phyloP scores from a whole-genome alignment of 2,329 filamentous ascomycete genomes.

The Clonostachys chloroleuca region DNA sequence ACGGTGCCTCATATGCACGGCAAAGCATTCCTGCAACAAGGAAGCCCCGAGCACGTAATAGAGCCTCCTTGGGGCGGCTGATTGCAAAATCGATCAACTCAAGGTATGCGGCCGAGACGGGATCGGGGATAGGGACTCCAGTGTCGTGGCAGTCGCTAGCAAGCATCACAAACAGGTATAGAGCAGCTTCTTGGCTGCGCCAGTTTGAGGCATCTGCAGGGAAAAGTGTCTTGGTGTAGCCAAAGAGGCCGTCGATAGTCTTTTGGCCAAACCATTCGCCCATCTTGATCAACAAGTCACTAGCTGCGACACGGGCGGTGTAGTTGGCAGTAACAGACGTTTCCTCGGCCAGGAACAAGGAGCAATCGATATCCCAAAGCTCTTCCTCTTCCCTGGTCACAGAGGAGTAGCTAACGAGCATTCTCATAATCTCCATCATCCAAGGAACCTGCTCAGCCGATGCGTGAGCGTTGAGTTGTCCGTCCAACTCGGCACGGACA shows the following conservation, averaged over 20 bases:
- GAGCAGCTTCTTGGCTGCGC: conserved; percentile 70
- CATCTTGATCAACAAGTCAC: conserved; percentile 87
- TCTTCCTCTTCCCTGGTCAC: conserved; percentile 92
- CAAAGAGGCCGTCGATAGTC: conserved; percentile 74
- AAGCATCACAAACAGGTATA: conserved; percentile 83
- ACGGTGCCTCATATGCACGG: conserved; percentile 60
- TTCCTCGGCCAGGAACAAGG: conserved; percentile 92
- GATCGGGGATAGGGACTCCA: conserved; percentile 63
- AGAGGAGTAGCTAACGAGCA: conserved; percentile 80
- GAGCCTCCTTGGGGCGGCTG: conserved; percentile 61
- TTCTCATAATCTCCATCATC: conserved; percentile 83
- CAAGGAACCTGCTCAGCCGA: conserved; percentile 65
- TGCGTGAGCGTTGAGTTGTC: conserved; percentile 62
- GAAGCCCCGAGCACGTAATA: conserved; percentile 83
- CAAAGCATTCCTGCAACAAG: conserved; percentile 79
- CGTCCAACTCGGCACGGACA: conserved; percentile 84
- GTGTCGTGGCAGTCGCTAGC: conserved; percentile 80
- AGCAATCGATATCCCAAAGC: conserved; percentile 94
- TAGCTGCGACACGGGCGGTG: conserved; percentile 87
- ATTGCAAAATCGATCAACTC: conserved; percentile 78
- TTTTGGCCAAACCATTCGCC: conserved; percentile 81
- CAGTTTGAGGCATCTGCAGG: conserved; percentile 43
- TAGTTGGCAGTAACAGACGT: conserved; percentile 94
- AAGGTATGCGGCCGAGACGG: conserved; percentile 69
- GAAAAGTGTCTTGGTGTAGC: conserved; percentile 73